A percentile compares a stretch with the other conserved stretches of the same genome.
Evolutionary conservation across 441 rosid species (phyloP).

Genomic region (Capsella rubella): DNA sequence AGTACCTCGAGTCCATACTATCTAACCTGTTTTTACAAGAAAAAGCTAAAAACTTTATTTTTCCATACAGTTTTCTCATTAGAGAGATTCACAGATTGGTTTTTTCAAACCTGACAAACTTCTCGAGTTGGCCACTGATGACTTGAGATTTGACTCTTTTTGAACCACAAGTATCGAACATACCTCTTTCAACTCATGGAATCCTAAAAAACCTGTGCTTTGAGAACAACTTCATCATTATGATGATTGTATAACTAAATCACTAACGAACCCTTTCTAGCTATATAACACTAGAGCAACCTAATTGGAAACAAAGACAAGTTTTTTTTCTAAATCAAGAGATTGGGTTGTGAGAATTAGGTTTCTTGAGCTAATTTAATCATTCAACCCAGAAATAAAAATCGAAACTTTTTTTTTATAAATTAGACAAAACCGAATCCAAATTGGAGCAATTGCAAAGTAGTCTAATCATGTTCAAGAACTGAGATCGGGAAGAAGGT

Average conservation of each 20-base stretch:
- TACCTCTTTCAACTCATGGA: slow-evolving; percentile 56
- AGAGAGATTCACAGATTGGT: slow-evolving; percentile 12
- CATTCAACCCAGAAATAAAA: slow-evolving; percentile 2
- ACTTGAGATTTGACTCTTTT: slow-evolving; percentile 63
- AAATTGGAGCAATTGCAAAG: not conserved
- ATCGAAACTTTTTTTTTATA: not conserved
- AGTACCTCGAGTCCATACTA: slow-evolving; percentile 84
- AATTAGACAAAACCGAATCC: slow-evolving; percentile 6
- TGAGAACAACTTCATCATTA: slow-evolving; percentile 4
- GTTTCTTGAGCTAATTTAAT: slow-evolving; percentile 11
- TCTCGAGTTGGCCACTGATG: slow-evolving; percentile 77
- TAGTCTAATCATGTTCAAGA: not conserved
- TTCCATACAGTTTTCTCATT: not conserved
- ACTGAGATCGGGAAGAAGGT: not conserved
- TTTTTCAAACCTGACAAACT: slow-evolving; percentile 73
- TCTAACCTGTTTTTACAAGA: slow-evolving; percentile 59
- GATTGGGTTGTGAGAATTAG: slow-evolving; percentile 11
- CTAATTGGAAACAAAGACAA: not conserved
- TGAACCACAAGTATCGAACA: slow-evolving; percentile 65
- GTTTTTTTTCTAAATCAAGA: not conserved
- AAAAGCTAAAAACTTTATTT: not conserved
- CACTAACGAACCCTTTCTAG: slow-evolving; percentile 5
- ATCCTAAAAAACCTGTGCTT: slow-evolving; percentile 53
- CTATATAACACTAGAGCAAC: not conserved
- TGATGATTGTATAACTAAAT: slow-evolving; percentile 4